Evolutionary conservation across 768 basidiomycete species (phyloP), one percentile per base, ranked within the genome.

Genomic region (Tulasnella sp.): DNA sequence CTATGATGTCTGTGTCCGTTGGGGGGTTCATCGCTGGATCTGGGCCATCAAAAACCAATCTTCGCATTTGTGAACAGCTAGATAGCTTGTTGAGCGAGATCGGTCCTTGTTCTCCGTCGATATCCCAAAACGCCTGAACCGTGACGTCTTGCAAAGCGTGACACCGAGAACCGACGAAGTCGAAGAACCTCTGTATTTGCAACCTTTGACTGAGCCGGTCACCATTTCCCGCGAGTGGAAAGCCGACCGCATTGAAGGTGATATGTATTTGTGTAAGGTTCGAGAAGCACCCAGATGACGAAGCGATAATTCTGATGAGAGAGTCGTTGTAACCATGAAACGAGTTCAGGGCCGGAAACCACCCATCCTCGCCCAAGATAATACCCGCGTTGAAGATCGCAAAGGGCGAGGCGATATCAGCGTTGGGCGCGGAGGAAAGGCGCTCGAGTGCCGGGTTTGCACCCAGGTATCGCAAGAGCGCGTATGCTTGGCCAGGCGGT

Each of bases 251-350:
- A 7, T 18, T 37, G 34, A 69, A 69, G 64, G 28, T 69, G 64
- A 69, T 37, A 14, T 69, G 31, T 6, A 69, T 69, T 37, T 69
- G 34, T 14, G 24, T 69, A 34, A 69, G 64, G 37, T 28, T 69
- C 64, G 64, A 31, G 64, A 69, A 22, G 64, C 64, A 69, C 64
- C 14, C 64, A 2, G 64, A 20, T 18, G 64, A 69, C 1, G 64
- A 28, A 20, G 64, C 12, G 31, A 37, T 28, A 31, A 69, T 69
- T 12, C 31, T 69, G 31, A 31, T 69, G 34, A 69, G 64, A 24
- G 64, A 69, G 64, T 34, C 64, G 64, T 69, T 69, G 64, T 69
- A 69, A 34, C 64, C 64, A 37, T 37, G 28, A 28, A 69, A 69
- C 31, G 64, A 69, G 14, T 69, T 18, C 4, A 69, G 64, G 37